Percentiles rank a stretch among this genome's conserved stretches.
phyloP scores from a whole-genome alignment of 2,329 filamentous ascomycete genomes.

The Stagonosporopsis vannaccii region DNA sequence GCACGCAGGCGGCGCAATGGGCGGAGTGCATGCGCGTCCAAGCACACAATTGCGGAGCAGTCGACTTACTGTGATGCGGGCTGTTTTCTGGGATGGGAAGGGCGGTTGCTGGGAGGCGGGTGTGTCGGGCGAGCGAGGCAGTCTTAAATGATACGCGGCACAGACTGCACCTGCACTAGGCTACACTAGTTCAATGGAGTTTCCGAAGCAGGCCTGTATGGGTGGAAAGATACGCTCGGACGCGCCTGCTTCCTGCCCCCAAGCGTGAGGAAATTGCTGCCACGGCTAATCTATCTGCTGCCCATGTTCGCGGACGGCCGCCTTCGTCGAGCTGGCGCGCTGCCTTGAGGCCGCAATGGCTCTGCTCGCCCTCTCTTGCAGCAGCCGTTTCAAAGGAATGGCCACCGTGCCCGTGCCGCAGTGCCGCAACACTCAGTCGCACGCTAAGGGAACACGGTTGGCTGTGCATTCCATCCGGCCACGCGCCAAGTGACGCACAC shows the following conservation, averaged over 20 bases:
- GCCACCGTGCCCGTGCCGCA: conserved; percentile 22
- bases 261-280: conserved; percentile 24
- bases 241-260: conserved; percentile 17
- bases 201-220: conserved; percentile 10
- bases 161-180: conserved; percentile 21
- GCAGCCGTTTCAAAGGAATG: conserved; percentile 17
- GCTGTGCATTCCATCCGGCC: conserved; percentile 27
- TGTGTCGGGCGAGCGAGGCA: conserved; percentile 16
- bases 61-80: conserved; percentile 16
- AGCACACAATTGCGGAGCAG: neutral
- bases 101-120: conserved; percentile 16
- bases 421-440: conserved; percentile 21
- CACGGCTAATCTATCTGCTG: conserved; percentile 20
- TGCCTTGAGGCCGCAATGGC: conserved; percentile 6
- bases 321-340: neutral
- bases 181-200: conserved; percentile 22
- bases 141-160: conserved; percentile 25
- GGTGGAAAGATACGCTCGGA: conserved; percentile 35
- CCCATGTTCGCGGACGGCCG: neutral
- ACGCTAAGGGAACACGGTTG: conserved; percentile 23
- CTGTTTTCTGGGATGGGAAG: conserved; percentile 19
- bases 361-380: conserved; percentile 15
- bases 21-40: conserved; percentile 6
- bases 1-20: conserved; percentile 13
- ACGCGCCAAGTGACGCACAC: conserved; percentile 23